Conservation (phyloP, 495 filamentous ascomycete genomes). For the Aspergillus avenaceus region DNA sequence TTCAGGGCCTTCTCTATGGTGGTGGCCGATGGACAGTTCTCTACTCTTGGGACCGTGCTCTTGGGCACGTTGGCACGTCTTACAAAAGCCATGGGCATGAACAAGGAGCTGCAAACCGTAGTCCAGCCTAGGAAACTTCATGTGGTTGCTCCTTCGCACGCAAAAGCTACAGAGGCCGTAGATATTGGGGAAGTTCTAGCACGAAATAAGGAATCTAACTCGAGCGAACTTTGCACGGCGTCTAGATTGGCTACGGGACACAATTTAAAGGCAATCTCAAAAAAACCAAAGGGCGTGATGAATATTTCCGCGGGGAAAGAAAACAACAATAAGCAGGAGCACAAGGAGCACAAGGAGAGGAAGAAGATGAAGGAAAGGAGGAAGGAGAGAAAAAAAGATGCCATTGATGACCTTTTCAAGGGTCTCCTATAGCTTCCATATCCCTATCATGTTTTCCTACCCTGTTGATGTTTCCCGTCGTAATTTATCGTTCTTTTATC, state of each 20-base stretch:
- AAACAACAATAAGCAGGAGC: not conserved
- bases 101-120: conserved; percentile 14
- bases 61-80: conserved; percentile 62
- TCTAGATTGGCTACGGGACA: no score
- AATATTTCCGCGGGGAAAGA: not conserved
- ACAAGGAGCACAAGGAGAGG: no score
- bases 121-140: not conserved
- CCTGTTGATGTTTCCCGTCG: not conserved
- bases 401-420: conserved; percentile 60
- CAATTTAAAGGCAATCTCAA: not conserved
- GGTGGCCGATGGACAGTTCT: conserved; percentile 66
- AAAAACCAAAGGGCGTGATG: not conserved
- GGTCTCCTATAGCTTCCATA: conserved; percentile 37
- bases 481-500: not conserved
- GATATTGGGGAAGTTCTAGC: conserved; percentile 32
- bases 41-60: conserved; percentile 73
- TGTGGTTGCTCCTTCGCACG: not conserved
- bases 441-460: not conserved
- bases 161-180: conserved; percentile 6
- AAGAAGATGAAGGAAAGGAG: conserved; percentile 26
- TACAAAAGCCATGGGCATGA: conserved; percentile 38
- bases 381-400: conserved; percentile 49
- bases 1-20: conserved; percentile 64
- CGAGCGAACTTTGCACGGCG: no score
- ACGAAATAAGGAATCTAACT: conserved; percentile 14